Conservation (phyloP, 148 eudicot genomes). For the Rhododendron vialii region DNA sequence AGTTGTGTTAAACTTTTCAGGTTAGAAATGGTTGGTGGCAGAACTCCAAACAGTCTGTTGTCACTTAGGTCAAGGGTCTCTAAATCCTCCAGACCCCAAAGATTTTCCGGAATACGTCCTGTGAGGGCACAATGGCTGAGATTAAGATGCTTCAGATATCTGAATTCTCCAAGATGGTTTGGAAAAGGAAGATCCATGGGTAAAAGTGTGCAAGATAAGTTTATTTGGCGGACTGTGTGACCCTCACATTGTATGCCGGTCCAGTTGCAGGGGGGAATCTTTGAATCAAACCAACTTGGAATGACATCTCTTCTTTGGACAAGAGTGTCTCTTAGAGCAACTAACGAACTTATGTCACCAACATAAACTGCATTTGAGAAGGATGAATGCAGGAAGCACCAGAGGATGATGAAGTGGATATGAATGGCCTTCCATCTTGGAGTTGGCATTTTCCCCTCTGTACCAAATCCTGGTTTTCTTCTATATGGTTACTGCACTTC, state of each 20-base stretch:
- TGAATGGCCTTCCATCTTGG: neutral
- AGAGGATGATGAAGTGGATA: constrained; percentile 13
- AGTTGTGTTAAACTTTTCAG: constrained; percentile 45
- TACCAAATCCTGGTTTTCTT: neutral
- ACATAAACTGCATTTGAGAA: constrained; percentile 19
- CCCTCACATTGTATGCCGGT: constrained; percentile 62
- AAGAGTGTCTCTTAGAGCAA: constrained; percentile 45
- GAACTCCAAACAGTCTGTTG: constrained; percentile 48
- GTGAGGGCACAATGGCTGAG: constrained; percentile 66
- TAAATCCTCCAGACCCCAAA: constrained; percentile 58
- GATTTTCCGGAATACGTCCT: constrained; percentile 42
- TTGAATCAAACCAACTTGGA: constrained; percentile 59
- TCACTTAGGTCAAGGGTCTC: constrained; percentile 66
- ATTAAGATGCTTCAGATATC: constrained; percentile 54
- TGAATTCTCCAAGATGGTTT: constrained; percentile 37
- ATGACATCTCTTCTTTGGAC: constrained; percentile 32
- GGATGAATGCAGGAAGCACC: constrained; percentile 28
- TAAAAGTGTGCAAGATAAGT: constrained; percentile 40
- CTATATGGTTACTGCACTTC: neutral
- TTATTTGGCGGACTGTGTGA: constrained; percentile 31
- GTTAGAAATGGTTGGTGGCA: constrained; percentile 43
- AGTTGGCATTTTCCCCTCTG: constrained; percentile 2
- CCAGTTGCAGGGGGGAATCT: constrained; percentile 61
- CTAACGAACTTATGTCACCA: constrained; percentile 38
- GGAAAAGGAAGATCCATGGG: constrained; percentile 67